phyloP scores from a whole-genome alignment of 163 green algal genomes.

The Scenedesmus sp. region DNA sequence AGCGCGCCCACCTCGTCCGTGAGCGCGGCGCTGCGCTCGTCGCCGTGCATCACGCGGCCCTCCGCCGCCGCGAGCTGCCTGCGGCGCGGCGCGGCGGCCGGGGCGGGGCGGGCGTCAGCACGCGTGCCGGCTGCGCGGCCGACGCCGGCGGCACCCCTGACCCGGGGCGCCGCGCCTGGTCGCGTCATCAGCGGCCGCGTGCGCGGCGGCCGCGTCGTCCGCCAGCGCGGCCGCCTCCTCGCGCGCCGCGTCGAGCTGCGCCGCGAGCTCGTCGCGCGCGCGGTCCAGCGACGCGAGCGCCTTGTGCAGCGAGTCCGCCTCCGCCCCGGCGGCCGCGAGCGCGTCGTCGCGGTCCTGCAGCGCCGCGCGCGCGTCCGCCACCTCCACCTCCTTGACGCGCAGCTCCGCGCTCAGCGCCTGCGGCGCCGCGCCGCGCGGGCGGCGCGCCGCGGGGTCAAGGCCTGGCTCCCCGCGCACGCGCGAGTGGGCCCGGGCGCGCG shows the following conservation, averaged over 20 bases:
- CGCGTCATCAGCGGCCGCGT: not conserved
- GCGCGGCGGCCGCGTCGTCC: conserved; percentile 13
- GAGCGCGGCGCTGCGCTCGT: conserved; percentile 2
- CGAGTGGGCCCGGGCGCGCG: too few relatives aligned
- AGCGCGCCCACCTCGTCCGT: conserved; percentile 22
- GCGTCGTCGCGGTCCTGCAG: conserved; percentile 55
- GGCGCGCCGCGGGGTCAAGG: too few relatives aligned
- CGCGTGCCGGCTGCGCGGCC: not conserved
- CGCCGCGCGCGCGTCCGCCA: conserved; percentile 55
- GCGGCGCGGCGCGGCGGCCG: not conserved
- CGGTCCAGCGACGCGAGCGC: conserved; percentile 15
- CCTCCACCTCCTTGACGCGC: conserved; percentile 56
- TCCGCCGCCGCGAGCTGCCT: conserved; percentile 41
- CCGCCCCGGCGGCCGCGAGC: conserved; percentile 27
- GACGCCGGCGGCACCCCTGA: not conserved
- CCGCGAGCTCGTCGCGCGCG: conserved; percentile 20
- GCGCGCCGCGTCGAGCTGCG: conserved; percentile 16
- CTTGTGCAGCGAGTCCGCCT: conserved; percentile 46
- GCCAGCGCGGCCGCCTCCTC: conserved; percentile 4
- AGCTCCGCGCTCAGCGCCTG: conserved; percentile 64
- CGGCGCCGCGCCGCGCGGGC: not conserved
- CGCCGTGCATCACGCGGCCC: conserved; percentile 25
- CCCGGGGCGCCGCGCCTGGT: conserved; percentile 3
- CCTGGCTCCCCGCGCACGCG: too few relatives aligned
- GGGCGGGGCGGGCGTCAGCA: not conserved